Conservation (phyloP, 1,284 basidiomycete genomes). For the Tilletia indica region DNA sequence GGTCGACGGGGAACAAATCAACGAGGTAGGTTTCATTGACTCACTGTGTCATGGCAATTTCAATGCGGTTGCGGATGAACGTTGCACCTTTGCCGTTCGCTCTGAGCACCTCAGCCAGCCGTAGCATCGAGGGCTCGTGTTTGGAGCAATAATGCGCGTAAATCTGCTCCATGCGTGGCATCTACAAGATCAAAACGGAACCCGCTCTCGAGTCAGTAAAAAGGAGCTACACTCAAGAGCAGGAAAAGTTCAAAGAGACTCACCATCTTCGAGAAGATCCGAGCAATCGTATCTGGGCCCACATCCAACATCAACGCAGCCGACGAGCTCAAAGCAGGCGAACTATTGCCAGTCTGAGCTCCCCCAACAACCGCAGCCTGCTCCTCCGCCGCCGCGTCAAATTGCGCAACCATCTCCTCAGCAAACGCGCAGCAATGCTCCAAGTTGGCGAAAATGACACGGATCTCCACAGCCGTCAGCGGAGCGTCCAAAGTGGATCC, state of each 20-base stretch:
- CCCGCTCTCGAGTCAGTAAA: no score
- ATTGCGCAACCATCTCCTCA: constrained; percentile 62
- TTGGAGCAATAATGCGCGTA: constrained; percentile 84
- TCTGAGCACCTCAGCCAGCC: constrained; percentile 57
- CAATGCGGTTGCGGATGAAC: constrained; percentile 56
- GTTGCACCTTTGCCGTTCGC: constrained; percentile 40
- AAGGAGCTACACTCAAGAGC: no score
- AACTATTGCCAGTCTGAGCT: background rate
- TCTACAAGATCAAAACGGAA: constrained; percentile 58
- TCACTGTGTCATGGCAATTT: constrained; percentile 41
- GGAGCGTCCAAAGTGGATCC: constrained; percentile 31
- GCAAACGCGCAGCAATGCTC: constrained; percentile 71
- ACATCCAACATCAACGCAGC: constrained; percentile 13
- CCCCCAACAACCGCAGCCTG: background rate
- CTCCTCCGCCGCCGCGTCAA: constrained; percentile 5
- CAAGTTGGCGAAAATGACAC: constrained; percentile 76
- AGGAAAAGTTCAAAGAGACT: constrained; percentile 35
- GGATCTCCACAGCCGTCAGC: constrained; percentile 70
- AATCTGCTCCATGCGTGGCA: constrained; percentile 72
- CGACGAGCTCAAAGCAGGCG: background rate
- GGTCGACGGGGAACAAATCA: no score
- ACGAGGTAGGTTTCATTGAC: background rate
- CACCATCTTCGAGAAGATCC: constrained; percentile 72
- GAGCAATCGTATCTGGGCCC: constrained; percentile 68
- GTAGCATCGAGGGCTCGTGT: constrained; percentile 73